Evolutionary conservation across 2,329 filamentous ascomycete species (phyloP).

Genomic region (Calonectria fujianensis): DNA sequence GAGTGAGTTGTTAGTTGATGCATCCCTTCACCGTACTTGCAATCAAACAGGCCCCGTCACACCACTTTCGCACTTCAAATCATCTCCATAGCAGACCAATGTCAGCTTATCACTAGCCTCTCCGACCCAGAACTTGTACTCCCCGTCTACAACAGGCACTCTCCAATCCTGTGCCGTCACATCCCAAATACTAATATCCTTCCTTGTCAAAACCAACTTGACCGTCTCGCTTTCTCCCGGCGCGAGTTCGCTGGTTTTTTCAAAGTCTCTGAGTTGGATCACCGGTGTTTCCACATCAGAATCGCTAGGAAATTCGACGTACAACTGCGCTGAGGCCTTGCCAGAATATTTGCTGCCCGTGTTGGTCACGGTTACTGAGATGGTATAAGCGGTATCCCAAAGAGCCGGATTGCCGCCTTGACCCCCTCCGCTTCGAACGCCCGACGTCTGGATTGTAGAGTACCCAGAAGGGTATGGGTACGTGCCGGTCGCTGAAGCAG

Average conservation of each 20-base stretch:
- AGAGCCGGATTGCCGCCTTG: slow-evolving; percentile 81
- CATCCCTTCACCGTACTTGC: neutral
- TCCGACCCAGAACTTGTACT: slow-evolving; percentile 64
- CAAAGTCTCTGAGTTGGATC: slow-evolving; percentile 82
- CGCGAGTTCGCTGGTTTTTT: slow-evolving; percentile 76
- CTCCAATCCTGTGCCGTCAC: slow-evolving; percentile 81
- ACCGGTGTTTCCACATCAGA: slow-evolving; percentile 76
- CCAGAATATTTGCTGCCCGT: slow-evolving; percentile 65
- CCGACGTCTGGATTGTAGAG: slow-evolving; percentile 66
- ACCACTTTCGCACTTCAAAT: slow-evolving; percentile 54
- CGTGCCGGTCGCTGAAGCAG: slow-evolving; percentile 59
- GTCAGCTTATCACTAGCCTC: slow-evolving; percentile 60
- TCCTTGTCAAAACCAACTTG: slow-evolving; percentile 76
- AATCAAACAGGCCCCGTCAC: slow-evolving; percentile 37
- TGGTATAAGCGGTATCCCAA: slow-evolving; percentile 69
- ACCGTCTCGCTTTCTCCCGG: slow-evolving; percentile 73
- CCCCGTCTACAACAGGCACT: slow-evolving; percentile 61
- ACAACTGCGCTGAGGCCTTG: slow-evolving; percentile 68
- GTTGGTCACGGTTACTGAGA: slow-evolving; percentile 71
- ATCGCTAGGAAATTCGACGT: slow-evolving; percentile 65
- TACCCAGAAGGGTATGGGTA: slow-evolving; percentile 82
- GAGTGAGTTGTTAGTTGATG: neutral
- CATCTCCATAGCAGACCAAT: slow-evolving; percentile 56
- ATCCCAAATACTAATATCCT: slow-evolving; percentile 85
- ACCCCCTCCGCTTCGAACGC: slow-evolving; percentile 77